Evolutionary conservation across 352 stramenopile genomes (phyloP), one percentile per base, ranked within the genome.

Genomic region (Pythium sukuiense): DNA sequence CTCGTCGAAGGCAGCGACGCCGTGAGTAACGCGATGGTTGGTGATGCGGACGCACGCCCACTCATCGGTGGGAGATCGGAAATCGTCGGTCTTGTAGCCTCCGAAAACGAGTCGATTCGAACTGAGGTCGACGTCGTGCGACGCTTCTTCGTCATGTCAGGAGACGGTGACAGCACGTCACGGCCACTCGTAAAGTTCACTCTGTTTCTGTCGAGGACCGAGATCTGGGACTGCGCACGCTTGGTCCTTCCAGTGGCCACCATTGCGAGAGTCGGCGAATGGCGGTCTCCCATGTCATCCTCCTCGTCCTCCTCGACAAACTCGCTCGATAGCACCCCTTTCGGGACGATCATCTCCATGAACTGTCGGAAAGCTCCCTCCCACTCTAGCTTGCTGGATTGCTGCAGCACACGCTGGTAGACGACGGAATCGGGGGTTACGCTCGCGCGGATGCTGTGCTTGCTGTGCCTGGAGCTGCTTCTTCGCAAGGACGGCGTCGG

Each of bases 331-430:
- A 57, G 52, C 5, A 20, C 32, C 24, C 76, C 76, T 27, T 76
- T 79, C 0, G 77, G 72, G 3, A 79, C 54, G 9, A 87, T 56
- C 66, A 87, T 59, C 57, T 87, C 74, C 54, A 82, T 71, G 39
- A 88, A 84, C 20, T 82, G 64, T 3, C 59, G 71, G 33, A 86
- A 88, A 0, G 77, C 71, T 14, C 76, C 65, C 20, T 74, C 67
- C 77, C 80, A 88, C 29, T 78, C 71, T 12, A 37, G 37, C 39
- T 72, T 64, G 37, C 48, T 63, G 33, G 56, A 57, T 16, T 70
- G 66, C 3, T 62, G 56, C 13, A 80, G 50, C 7, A 71, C 4
- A 16, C 53, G 18, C 14, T 58, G 59, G 7, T 77, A 27, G 11
- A 61, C 39, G 8, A 52, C 43, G 20, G 62, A 53, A 8, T 49